Percentiles rank a stretch among this genome's conserved stretches.
phyloP scores from a whole-genome alignment of 345 rosid species.

The Rhizophora mangle region DNA sequence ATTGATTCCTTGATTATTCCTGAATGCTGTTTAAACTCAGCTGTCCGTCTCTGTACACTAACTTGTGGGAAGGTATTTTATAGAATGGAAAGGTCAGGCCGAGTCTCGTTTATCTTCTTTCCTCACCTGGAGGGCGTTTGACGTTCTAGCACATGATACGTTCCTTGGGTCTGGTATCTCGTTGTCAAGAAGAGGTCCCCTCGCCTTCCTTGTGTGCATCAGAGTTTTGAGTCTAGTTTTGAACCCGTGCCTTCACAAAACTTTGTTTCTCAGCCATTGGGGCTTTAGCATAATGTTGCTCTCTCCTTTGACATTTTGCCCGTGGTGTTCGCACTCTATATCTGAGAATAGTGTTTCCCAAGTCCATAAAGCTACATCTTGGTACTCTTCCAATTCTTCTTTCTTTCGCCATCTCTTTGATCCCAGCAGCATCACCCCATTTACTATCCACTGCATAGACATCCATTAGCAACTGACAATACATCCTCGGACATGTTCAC shows the following conservation, averaged over 20 bases:
- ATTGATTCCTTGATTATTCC: too few relatives aligned
- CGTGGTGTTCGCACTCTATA: conserved; percentile 17
- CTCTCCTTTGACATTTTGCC: conserved; percentile 16
- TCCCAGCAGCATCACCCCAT: conserved; percentile 51
- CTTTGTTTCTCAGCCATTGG: neutral
- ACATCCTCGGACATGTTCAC: conserved; percentile 36
- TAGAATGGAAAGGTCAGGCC: neutral
- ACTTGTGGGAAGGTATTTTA: neutral
- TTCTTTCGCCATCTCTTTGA: conserved; percentile 46
- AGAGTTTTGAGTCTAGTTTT: neutral
- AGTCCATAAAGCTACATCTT: conserved; percentile 53
- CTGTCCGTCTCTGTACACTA: too few relatives aligned
- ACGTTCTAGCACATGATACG: too few relatives aligned
- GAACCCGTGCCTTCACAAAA: neutral
- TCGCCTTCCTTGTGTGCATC: too few relatives aligned
- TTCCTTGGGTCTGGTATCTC: too few relatives aligned
- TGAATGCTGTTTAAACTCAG: too few relatives aligned
- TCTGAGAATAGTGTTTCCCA: conserved; percentile 53
- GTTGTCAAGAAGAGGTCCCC: too few relatives aligned
- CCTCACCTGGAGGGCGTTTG: neutral
- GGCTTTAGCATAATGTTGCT: neutral
- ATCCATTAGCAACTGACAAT: conserved; percentile 53
- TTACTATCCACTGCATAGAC: conserved; percentile 51
- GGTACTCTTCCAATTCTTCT: conserved; percentile 42
- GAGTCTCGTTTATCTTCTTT: neutral